Evolutionary conservation across 768 basidiomycete genomes (phyloP), one percentile per base, ranked within the genome.

Genomic region (Hericium rajendrae): DNA sequence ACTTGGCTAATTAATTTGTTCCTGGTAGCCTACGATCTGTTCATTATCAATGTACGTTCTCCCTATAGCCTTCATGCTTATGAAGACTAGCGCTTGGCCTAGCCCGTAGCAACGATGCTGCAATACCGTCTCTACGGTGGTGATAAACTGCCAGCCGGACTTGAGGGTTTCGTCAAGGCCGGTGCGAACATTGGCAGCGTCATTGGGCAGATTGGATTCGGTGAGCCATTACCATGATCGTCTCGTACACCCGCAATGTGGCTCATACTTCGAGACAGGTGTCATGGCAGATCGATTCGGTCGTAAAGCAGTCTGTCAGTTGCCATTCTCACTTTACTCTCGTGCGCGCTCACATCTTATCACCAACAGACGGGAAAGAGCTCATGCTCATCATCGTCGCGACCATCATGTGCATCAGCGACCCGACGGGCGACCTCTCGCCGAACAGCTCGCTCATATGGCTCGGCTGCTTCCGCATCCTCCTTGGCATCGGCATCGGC

Each of bases 381-480:
- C 77, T 91, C 53, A 85, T 89, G 79, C 71, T 91, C 57, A 88
- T 88, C 62, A 89, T 91, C 64, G 59, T 89, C 53, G 87, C 85
- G 0, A 90, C 88, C 2, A 87, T 90, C 65, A 68, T 89, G 38
- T 78, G 76, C 28, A 73, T 90, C 57, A 79, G 82, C 2, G 80
- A 77, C 13, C 88, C 88, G 0, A 86, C 86, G 4, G 82, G 75
- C 6, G 28, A 51, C 3, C 73, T 88, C 22, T 75, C 78, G 18
- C 78, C 84, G 2, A 66, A 79, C 48, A 62, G 68, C 26, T 73
- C 68, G 22, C 74, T 89, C 51, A 80, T 88, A 61, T 90, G 84
- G 67, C 74, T 91, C 13, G 74, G 74, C 15, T 63, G 84, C 3
- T 89, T 79, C 65, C 84, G 89, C 12, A 84, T 90, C 54, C 64